phyloP scores from a whole-genome alignment of 345 rosid genomes.

The Aethionema arabicum region DNA sequence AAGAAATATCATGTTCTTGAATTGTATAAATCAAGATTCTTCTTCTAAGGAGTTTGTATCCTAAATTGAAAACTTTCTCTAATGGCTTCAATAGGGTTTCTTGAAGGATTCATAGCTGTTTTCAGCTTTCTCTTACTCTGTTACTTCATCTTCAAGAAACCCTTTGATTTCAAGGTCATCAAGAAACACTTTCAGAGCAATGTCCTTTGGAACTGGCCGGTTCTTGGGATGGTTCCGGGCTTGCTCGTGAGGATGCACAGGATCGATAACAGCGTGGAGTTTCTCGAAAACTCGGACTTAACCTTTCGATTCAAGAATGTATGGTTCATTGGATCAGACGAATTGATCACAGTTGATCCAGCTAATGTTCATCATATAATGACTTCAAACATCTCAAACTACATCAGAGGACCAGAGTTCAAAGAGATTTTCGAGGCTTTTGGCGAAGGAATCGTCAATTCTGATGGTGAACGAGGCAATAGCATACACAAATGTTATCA shows the following conservation, averaged over 20 bases:
- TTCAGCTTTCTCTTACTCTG: constrained; percentile 19
- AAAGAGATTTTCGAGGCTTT: constrained; percentile 29
- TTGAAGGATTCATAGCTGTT: constrained; percentile 19
- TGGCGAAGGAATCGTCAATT: constrained; percentile 34
- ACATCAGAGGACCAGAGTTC: constrained; percentile 35
- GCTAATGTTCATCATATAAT: constrained; percentile 35
- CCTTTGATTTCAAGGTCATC: neutral
- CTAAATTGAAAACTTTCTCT: neutral
- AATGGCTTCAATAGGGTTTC: constrained; percentile 19
- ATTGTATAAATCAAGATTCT: constrained; percentile 3
- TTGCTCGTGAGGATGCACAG: neutral
- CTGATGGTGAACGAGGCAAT: constrained; percentile 30
- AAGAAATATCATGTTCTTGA: neutral
- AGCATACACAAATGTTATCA: constrained; percentile 24
- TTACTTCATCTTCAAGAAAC: constrained; percentile 13
- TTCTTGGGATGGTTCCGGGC: constrained; percentile 29
- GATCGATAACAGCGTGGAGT: neutral
- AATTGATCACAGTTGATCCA: constrained; percentile 35
- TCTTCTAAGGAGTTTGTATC: neutral
- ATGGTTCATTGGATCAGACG: constrained; percentile 28
- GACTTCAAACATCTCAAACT: constrained; percentile 38
- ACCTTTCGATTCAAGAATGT: constrained; percentile 35
- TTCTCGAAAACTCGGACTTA: constrained; percentile 20
- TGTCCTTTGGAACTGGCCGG: constrained; percentile 32
- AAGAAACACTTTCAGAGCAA: constrained; percentile 8